phyloP scores from a whole-genome alignment of 2,329 filamentous ascomycete species.

The Calcarisporium arbuscula region DNA sequence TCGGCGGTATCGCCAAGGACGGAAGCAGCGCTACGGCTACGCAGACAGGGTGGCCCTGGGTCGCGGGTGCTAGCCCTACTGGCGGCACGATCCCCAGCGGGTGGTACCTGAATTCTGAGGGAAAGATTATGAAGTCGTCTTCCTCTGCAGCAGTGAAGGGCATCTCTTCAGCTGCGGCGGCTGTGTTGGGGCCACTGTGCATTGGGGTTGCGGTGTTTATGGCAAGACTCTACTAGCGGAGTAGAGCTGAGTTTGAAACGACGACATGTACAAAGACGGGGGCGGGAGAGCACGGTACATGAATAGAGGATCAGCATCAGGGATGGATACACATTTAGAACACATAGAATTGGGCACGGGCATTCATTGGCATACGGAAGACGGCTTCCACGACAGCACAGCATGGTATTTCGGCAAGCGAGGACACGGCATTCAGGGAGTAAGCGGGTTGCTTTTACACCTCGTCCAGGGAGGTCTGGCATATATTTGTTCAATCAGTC shows the following conservation, averaged over 20 bases:
- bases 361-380: no score
- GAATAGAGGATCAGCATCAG: no score
- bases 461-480: no score
- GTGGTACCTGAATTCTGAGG: conserved; percentile 72
- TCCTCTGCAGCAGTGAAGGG: conserved; percentile 32
- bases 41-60: conserved; percentile 64
- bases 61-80: conserved; percentile 46
- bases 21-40: conserved; percentile 45
- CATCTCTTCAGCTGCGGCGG: conserved; percentile 15
- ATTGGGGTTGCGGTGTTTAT: conserved; percentile 18
- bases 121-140: conserved; percentile 68
- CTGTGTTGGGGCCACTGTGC: conserved; percentile 19
- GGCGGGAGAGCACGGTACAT: no score
- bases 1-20: conserved; percentile 58
- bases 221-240: conserved; percentile 7
- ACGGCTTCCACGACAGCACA: no score
- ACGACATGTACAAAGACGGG: no score
- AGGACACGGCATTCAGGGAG: no score
- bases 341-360: no score
- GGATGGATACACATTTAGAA: no score
- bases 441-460: no score
- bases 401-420: no score
- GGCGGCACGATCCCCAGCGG: conserved; percentile 62
- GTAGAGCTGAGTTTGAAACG: neutral
- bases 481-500: no score